Conservation (phyloP, 306 rosid genomes). For the Lablab purpureus region DNA sequence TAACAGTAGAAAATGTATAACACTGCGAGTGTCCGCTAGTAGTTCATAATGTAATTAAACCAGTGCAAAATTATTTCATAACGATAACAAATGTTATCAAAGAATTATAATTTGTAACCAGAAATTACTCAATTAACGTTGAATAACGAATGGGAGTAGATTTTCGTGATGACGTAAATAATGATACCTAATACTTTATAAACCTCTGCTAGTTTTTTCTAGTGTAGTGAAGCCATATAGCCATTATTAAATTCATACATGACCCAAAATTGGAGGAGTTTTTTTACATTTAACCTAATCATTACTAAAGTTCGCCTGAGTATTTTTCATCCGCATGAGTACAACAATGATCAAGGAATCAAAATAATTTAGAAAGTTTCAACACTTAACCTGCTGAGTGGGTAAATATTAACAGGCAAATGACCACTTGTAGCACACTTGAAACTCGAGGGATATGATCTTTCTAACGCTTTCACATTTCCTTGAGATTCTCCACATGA, state of each 20-base stretch:
- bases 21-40: too few relatives aligned
- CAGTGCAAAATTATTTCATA: too few relatives aligned
- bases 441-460: constrained; percentile 18
- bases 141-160: neutral
- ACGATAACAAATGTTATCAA: too few relatives aligned
- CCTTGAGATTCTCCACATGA: neutral
- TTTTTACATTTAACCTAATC: neutral
- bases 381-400: constrained; percentile 22
- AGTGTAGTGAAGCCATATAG: neutral
- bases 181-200: neutral
- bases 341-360: neutral
- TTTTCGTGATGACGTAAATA: neutral
- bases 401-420: constrained; percentile 24
- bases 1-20: too few relatives aligned
- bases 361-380: constrained; percentile 2
- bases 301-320: neutral
- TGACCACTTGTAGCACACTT: constrained; percentile 17
- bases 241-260: constrained; percentile 10
- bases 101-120: neutral
- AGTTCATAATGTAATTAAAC: too few relatives aligned
- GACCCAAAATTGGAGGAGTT: constrained; percentile 6
- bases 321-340: constrained; percentile 4
- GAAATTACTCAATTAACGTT: neutral
- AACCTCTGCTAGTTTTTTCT: neutral
- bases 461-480: neutral